Percentiles rank a stretch among this genome's conserved stretches.
Conservation (phyloP, 371 early-diverging fungal genomes). For the Zychaea mexicana region DNA sequence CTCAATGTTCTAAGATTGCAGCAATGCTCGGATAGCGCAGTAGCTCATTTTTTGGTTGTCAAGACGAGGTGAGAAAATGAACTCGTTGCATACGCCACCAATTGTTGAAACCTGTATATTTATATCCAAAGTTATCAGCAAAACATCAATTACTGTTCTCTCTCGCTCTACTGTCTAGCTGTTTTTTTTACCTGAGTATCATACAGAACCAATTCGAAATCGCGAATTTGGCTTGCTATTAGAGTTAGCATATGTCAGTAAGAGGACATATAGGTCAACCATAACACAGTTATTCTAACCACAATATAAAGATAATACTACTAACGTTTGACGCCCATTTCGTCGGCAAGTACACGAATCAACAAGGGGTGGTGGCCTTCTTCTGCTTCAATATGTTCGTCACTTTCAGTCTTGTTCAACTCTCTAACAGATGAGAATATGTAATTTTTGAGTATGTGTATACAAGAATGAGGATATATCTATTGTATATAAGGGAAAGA, state of each 20-base stretch:
- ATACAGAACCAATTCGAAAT: conserved; percentile 95
- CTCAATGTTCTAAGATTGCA: conserved; percentile 54
- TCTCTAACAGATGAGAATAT: conserved; percentile 17
- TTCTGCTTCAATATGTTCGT: conserved; percentile 30
- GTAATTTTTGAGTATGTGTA: too few species aligned
- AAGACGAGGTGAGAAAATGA: conserved; percentile 90
- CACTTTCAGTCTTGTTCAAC: conserved; percentile 22
- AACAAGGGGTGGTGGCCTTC: conserved; percentile 75
- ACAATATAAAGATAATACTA: background rate
- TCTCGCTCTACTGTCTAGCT: background rate
- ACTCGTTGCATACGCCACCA: conserved; percentile 92
- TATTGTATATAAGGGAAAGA: background rate
- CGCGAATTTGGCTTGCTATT: conserved; percentile 75
- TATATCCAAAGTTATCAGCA: background rate
- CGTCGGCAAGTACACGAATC: conserved; percentile 72
- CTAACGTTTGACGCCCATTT: conserved; percentile 72
- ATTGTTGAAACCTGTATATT: conserved; percentile 64
- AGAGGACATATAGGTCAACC: too few species aligned
- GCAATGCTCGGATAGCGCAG: conserved; percentile 69
- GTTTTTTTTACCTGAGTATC: conserved; percentile 50
- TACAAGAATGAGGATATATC: background rate
- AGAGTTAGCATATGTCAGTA: background rate
- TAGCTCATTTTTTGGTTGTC: conserved; percentile 96
- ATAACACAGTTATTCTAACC: too few species aligned
- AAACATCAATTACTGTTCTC: background rate